Evolutionary conservation across 2,329 filamentous ascomycete genomes (phyloP).

Genomic region (Neonectria neomacrospora): DNA sequence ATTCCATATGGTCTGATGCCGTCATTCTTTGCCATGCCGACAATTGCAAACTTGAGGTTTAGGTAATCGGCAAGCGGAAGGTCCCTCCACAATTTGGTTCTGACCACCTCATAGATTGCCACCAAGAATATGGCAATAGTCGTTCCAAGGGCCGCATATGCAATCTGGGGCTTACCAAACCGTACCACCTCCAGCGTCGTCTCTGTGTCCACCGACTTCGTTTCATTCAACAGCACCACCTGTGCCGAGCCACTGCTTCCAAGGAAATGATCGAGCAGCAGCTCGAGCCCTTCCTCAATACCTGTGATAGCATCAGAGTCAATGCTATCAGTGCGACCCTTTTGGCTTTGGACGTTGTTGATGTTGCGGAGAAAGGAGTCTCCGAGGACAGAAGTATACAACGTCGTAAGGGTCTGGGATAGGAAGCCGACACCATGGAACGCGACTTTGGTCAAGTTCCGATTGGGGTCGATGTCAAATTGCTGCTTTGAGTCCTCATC

Average conservation of each 20-base stretch:
- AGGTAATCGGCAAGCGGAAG: neutral
- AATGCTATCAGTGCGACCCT: neutral
- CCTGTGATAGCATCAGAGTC: neutral
- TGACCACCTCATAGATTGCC: neutral
- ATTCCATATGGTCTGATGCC: neutral
- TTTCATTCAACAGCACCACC: neutral
- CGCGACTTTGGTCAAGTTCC: neutral
- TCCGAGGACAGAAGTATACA: neutral
- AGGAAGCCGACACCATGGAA: neutral
- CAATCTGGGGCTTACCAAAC: neutral
- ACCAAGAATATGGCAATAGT: neutral
- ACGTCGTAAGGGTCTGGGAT: neutral
- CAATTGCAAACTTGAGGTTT: neutral
- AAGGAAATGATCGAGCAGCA: neutral
- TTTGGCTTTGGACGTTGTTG: neutral
- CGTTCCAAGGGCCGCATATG: neutral
- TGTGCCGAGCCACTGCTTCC: neutral
- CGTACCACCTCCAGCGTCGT: neutral
- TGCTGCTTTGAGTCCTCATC: neutral
- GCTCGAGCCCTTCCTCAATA: neutral
- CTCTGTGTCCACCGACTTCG: neutral
- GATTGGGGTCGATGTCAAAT: neutral
- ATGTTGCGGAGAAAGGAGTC: neutral
- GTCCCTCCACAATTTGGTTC: neutral
- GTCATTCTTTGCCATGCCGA: neutral